Percentiles rank a stretch among this genome's conserved stretches.
phyloP scores from a whole-genome alignment of 352 stramenopile genomes.

The Globisporangium uncinulatum region DNA sequence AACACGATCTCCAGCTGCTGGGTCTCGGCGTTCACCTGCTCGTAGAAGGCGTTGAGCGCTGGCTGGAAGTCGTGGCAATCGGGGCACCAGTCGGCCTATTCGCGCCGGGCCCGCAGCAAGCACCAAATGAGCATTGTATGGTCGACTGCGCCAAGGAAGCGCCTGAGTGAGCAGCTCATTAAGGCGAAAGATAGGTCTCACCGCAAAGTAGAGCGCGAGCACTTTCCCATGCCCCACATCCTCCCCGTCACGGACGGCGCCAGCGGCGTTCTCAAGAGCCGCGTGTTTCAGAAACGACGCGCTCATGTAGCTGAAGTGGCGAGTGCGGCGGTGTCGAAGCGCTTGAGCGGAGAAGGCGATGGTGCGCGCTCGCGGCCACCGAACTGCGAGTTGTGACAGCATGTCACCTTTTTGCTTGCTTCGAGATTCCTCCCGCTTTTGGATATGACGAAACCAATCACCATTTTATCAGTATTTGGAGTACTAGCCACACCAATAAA shows the following conservation, averaged over 20 bases:
- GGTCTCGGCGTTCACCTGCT: conserved; percentile 29
- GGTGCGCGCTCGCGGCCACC: too few species aligned
- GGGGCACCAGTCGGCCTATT: conserved; percentile 76
- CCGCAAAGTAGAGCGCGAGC: conserved; percentile 75
- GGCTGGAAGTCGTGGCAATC: conserved; percentile 80
- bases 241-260: conserved; percentile 39
- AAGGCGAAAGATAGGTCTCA: conserved; percentile 9
- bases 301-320: conserved; percentile 23
- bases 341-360: neutral
- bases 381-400: too few species aligned
- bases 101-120: neutral
- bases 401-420: too few species aligned
- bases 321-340: neutral
- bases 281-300: conserved; percentile 39
- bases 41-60: conserved; percentile 68
- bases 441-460: too few species aligned
- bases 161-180: neutral
- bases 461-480: too few species aligned
- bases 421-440: too few species aligned
- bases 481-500: too few species aligned
- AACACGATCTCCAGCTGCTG: conserved; percentile 69
- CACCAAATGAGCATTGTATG: neutral
- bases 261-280: conserved; percentile 49
- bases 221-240: conserved; percentile 40
- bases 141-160: neutral